Evolutionary conservation across 495 filamentous ascomycete species (phyloP).

Genomic region (Penicillium ucsense): DNA sequence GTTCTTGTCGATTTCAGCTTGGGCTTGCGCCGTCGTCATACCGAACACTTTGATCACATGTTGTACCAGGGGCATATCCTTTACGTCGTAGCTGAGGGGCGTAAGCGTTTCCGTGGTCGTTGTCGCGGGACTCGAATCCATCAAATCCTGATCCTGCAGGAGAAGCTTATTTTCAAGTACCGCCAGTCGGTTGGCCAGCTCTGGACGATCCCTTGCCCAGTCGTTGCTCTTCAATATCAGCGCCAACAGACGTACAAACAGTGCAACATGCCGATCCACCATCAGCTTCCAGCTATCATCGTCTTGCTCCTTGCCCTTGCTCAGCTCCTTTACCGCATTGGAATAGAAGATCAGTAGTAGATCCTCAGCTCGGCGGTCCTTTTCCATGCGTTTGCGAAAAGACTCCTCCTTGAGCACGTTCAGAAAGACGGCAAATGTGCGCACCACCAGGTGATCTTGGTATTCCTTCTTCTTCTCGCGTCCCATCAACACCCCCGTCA

Average conservation of each 20-base stretch:
- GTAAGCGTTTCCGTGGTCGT: constrained; percentile 66
- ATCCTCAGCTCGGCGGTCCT: constrained; percentile 89
- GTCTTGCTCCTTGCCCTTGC: constrained; percentile 66
- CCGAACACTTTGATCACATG: constrained; percentile 78
- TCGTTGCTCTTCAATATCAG: constrained; percentile 70
- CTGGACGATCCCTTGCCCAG: constrained; percentile 69
- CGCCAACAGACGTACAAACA: constrained; percentile 84
- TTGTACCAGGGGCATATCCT: constrained; percentile 93
- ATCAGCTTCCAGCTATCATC: constrained; percentile 89
- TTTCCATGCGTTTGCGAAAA: constrained; percentile 73
- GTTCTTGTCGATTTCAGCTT: constrained; percentile 76
- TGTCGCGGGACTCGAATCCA: constrained; percentile 42
- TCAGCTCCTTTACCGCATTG: constrained; percentile 80
- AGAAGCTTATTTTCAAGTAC: constrained; percentile 89
- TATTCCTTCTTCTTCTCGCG: constrained; percentile 69
- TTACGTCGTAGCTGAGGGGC: constrained; percentile 80
- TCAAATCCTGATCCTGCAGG: constrained; percentile 86
- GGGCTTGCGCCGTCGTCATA: constrained; percentile 62
- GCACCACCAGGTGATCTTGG: constrained; percentile 65
- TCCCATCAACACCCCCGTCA: constrained; percentile 56
- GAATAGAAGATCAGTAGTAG: constrained; percentile 81
- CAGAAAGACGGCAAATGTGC: constrained; percentile 71
- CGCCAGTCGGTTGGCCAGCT: constrained; percentile 66
- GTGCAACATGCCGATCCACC: constrained; percentile 87
- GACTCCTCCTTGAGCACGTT: constrained; percentile 64